Conservation (phyloP, 768 basidiomycete species). For the Mycena vitilis region DNA sequence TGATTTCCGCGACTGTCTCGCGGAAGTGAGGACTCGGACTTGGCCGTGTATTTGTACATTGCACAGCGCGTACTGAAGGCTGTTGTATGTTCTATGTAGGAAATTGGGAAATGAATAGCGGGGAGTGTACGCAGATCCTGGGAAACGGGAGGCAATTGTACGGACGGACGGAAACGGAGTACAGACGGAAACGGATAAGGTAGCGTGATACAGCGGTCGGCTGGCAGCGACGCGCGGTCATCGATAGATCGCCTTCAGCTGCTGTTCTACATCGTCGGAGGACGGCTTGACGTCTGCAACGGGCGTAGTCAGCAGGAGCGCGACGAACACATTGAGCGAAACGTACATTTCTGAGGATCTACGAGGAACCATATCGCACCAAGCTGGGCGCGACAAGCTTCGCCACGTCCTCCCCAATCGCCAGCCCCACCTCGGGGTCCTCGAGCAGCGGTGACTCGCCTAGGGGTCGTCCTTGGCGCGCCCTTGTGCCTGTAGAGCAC, state of each 20-base stretch:
- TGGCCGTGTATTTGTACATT: not conserved
- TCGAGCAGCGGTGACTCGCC: too few relatives aligned
- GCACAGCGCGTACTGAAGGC: too few relatives aligned
- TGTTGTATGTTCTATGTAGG: too few relatives aligned
- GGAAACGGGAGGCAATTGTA: too few relatives aligned
- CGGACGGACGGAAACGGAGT: too few relatives aligned
- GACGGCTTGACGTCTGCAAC: slow-evolving; percentile 80
- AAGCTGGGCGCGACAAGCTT: slow-evolving; percentile 82
- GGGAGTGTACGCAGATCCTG: too few relatives aligned
- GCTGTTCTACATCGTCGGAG: slow-evolving; percentile 77
- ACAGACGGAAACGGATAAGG: too few relatives aligned
- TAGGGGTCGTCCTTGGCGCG: too few relatives aligned
- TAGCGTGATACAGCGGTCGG: slow-evolving; percentile 12
- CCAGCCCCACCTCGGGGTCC: slow-evolving; percentile 68
- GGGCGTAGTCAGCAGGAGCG: slow-evolving; percentile 25
- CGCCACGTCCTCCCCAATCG: slow-evolving; percentile 77
- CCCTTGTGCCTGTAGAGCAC: slow-evolving; percentile 79
- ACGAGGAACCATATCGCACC: slow-evolving; percentile 56
- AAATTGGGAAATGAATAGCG: too few relatives aligned
- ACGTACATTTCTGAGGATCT: slow-evolving; percentile 81
- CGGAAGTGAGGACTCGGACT: slow-evolving; percentile 16
- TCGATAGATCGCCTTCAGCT: slow-evolving; percentile 73
- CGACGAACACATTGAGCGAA: not conserved
- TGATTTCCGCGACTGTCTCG: slow-evolving; percentile 32
- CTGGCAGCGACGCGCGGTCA: slow-evolving; percentile 29